These are phyloP conservation scores for Suillus clintonianus DNA, from an alignment of 768 basidiomycete genomes.

Conservation along the genomic window DNA sequence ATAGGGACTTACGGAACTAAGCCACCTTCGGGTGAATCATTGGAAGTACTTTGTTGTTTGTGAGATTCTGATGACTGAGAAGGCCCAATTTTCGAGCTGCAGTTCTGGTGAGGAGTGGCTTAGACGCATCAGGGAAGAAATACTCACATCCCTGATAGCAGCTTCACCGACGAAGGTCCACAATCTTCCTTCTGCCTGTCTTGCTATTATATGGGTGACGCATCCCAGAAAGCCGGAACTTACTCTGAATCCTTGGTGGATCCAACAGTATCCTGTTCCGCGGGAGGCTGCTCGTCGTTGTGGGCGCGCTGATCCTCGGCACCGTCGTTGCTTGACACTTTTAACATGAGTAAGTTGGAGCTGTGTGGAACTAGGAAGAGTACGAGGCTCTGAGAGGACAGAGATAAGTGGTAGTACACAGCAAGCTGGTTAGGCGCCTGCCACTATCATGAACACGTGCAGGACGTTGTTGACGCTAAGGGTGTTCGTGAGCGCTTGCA, in stretches of 20 bases:
- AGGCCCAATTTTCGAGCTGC: too few relatives aligned
- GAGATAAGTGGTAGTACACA: too few relatives aligned
- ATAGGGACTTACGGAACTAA: too few relatives aligned
- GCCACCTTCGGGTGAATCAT: too few relatives aligned
- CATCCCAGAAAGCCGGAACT: not conserved
- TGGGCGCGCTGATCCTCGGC: constrained; percentile 37
- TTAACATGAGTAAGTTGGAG: not conserved
- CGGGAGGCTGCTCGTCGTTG: not conserved
- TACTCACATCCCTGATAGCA: not conserved
- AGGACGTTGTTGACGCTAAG: too few relatives aligned
- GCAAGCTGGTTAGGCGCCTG: too few relatives aligned
- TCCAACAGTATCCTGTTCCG: not conserved
- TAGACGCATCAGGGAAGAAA: not conserved
- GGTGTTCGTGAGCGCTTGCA: too few relatives aligned
- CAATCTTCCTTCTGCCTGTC: not conserved
- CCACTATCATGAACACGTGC: too few relatives aligned
- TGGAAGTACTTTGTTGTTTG: too few relatives aligned
- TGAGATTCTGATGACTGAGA: too few relatives aligned
- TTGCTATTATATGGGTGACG: not conserved
- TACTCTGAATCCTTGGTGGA: not conserved
- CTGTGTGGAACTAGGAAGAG: too few relatives aligned
- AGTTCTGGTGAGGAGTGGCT: not conserved
- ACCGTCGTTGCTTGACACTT: not conserved
- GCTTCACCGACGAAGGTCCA: not conserved
- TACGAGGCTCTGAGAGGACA: too few relatives aligned